Percentiles rank a stretch among this genome's conserved stretches.
phyloP scores from a whole-genome alignment of 768 basidiomycete species.

The Artomyces pyxidatus region DNA sequence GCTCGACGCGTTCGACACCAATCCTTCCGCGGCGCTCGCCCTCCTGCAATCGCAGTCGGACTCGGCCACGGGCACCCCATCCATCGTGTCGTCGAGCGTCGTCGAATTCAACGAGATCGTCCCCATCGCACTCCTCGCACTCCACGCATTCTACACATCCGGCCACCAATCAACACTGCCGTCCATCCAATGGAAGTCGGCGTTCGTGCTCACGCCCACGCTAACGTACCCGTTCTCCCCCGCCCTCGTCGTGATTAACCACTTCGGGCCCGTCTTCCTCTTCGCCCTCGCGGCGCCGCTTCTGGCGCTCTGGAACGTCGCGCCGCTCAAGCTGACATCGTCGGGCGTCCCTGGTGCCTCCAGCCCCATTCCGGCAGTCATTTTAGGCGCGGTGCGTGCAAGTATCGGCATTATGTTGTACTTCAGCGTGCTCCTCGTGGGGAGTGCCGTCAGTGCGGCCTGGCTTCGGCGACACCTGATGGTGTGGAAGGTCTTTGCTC shows the following conservation, averaged over 20 bases:
- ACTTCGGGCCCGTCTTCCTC: conserved; percentile 65
- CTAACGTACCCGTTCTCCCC: conserved; percentile 69
- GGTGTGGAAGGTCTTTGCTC: conserved; percentile 99
- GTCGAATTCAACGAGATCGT: conserved; percentile 55
- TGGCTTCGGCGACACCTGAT: conserved; percentile 79
- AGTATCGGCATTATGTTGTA: conserved; percentile 64
- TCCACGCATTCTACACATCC: conserved; percentile 76
- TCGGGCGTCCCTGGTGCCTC: conserved; percentile 14
- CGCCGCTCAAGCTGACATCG: conserved; percentile 39
- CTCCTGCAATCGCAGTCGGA: conserved; percentile 21
- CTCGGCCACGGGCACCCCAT: conserved; percentile 26
- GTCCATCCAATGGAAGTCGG: conserved; percentile 92
- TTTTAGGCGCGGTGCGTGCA: conserved; percentile 39
- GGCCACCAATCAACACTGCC: conserved; percentile 89
- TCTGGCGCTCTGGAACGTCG: conserved; percentile 75
- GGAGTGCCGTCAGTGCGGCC: conserved; percentile 65
- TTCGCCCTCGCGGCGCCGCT: conserved; percentile 62
- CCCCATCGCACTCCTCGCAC: conserved; percentile 67
- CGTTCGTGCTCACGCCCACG: conserved; percentile 70
- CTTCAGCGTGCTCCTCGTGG: conserved; percentile 54
- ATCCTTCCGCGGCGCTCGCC: conserved; percentile 36
- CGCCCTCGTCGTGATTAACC: conserved; percentile 67
- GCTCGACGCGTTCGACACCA: conserved; percentile 40
- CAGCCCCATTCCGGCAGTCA: conserved; percentile 1
- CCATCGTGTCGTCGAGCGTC: neutral